Conservation (phyloP, 2,329 filamentous ascomycete genomes). For the Thielaviopsis populi region DNA sequence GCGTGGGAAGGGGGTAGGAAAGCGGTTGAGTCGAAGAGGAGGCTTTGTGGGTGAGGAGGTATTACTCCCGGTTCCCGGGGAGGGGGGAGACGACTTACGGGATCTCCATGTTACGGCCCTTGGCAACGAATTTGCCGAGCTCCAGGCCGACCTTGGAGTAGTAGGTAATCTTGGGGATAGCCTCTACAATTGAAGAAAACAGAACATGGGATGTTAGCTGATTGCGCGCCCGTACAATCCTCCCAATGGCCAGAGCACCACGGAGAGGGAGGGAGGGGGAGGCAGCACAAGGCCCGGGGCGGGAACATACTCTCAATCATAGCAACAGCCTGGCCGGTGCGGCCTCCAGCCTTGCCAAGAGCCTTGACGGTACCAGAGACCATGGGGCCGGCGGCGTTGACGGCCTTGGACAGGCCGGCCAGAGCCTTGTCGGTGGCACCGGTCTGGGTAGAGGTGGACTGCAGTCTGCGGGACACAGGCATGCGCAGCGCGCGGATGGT, state of each 20-base stretch:
- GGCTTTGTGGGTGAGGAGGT: neutral
- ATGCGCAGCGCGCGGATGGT: slow-evolving; percentile 31
- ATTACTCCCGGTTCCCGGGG: neutral
- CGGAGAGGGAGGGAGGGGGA: neutral
- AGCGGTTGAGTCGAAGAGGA: neutral
- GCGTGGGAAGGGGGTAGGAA: neutral
- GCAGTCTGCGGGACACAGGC: slow-evolving; percentile 40
- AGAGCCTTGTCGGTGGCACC: slow-evolving; percentile 39
- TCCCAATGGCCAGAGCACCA: neutral
- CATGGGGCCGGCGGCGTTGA: slow-evolving; percentile 64
- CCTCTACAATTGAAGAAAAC: slow-evolving; percentile 37
- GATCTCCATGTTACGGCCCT: slow-evolving; percentile 78
- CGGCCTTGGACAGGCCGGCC: slow-evolving; percentile 69
- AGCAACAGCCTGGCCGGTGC: slow-evolving; percentile 61
- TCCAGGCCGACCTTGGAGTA: slow-evolving; percentile 83
- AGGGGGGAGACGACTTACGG: slow-evolving; percentile 53
- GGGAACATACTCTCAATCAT: slow-evolving; percentile 69
- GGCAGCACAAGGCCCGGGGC: neutral
- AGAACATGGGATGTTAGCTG: neutral
- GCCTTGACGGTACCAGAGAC: slow-evolving; percentile 59
- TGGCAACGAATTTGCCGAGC: slow-evolving; percentile 74
- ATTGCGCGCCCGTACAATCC: neutral
- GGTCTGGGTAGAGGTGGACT: slow-evolving; percentile 38
- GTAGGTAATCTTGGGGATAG: slow-evolving; percentile 77
- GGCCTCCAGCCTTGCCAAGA: slow-evolving; percentile 64